Conservation (phyloP, 73 alveolate species). For the Paramecium biaurelia region DNA sequence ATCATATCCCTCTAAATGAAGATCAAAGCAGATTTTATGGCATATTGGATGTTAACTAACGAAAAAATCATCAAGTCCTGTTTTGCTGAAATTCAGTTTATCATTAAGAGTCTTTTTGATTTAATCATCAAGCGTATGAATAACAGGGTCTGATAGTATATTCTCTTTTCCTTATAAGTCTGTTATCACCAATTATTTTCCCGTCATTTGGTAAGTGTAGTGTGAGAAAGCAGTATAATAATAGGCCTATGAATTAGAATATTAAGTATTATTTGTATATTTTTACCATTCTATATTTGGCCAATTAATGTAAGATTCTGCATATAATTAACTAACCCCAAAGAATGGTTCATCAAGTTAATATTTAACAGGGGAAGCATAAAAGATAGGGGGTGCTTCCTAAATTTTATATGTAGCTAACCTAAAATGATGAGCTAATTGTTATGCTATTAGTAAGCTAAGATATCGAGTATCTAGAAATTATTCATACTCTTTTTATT, state of each 20-base stretch:
- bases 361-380: not conserved
- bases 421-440: not conserved
- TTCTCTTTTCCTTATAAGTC: slow-evolving; percentile 49
- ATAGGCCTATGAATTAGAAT: not conserved
- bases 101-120: not conserved
- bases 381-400: not conserved
- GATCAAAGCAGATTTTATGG: not conserved
- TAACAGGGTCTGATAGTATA: slow-evolving; percentile 25
- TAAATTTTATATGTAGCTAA: too few relatives aligned
- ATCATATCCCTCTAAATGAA: not conserved
- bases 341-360: not conserved
- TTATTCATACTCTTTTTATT: not conserved
- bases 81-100: not conserved
- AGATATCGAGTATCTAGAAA: not conserved
- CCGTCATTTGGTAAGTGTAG: not conserved
- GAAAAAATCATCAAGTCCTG: not conserved
- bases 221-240: slow-evolving; percentile 16
- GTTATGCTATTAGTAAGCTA: not conserved
- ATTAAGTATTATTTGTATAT: not conserved
- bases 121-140: not conserved
- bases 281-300: not conserved
- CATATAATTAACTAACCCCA: not conserved
- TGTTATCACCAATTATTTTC: not conserved
- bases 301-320: not conserved
- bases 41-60: not conserved